phyloP scores from a whole-genome alignment of 169 alveolate genomes.

The Amoebophrya sp. region DNA sequence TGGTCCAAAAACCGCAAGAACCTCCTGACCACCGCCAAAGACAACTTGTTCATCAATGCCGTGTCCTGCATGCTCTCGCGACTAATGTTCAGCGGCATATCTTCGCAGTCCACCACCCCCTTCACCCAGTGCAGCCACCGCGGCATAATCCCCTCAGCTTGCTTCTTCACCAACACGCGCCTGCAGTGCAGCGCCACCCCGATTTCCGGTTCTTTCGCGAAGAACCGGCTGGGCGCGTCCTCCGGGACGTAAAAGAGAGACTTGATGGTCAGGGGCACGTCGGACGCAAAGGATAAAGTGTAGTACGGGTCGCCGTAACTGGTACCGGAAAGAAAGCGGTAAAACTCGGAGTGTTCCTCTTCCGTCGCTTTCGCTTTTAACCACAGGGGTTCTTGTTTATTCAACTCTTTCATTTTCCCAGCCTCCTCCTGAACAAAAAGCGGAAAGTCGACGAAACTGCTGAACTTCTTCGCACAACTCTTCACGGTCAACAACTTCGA shows the following conservation, averaged over 20 bases:
- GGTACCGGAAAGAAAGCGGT: conserved; percentile 59
- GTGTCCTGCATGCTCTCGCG: conserved; percentile 87
- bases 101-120: conserved; percentile 97
- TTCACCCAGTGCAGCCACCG: conserved; percentile 88
- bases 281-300: conserved; percentile 75
- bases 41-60: conserved; percentile 68
- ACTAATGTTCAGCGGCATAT: conserved; percentile 90
- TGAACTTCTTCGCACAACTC: conserved; percentile 71
- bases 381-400: conserved; percentile 73
- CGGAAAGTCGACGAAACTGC: conserved; percentile 76
- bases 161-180: conserved; percentile 81
- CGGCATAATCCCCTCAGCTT: conserved; percentile 84
- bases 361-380: conserved; percentile 74
- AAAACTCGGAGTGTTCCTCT: conserved; percentile 83
- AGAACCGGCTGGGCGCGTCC: conserved; percentile 78
- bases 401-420: conserved; percentile 59
- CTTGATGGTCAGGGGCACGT: conserved; percentile 88
- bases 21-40: conserved; percentile 78
- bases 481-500: conserved; percentile 63
- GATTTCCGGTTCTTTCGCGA: conserved; percentile 57
- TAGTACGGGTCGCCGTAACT: conserved; percentile 72
- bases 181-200: conserved; percentile 78
- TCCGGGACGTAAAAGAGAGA: conserved; percentile 62
- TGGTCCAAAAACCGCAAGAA: conserved; percentile 78
- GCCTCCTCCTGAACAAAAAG: conserved; percentile 57